phyloP scores from a whole-genome alignment of 2,329 filamentous ascomycete species.

The Triangularia verruculosa region DNA sequence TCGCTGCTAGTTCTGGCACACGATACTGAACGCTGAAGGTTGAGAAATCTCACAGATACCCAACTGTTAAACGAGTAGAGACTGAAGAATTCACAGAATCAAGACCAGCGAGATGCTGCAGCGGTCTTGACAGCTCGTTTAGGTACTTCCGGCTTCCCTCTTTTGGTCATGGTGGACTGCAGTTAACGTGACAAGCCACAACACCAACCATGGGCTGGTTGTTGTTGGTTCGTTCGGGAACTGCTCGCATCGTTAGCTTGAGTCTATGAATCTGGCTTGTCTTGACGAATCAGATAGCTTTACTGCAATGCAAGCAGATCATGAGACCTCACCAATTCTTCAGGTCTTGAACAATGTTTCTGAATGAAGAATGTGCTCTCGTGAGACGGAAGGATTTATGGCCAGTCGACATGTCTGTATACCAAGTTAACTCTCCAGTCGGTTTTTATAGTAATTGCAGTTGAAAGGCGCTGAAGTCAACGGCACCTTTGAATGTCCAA shows the following conservation, averaged over 20 bases:
- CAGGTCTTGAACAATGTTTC: not conserved
- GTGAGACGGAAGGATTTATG: not conserved
- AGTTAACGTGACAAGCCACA: not conserved
- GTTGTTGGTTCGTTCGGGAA: not conserved
- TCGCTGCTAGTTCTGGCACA: no score
- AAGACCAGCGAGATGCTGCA: no score
- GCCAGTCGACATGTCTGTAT: no score
- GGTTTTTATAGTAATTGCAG: not conserved
- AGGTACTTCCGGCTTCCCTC: not conserved
- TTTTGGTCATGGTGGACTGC: not conserved
- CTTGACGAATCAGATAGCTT: not conserved
- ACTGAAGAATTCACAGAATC: no score
- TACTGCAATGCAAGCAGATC: not conserved
- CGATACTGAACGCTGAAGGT: no score
- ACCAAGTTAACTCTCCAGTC: no score
- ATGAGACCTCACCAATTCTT: not conserved
- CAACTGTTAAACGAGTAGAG: no score
- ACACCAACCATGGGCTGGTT: not conserved
- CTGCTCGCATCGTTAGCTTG: not conserved
- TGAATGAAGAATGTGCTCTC: not conserved
- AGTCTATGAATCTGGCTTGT: not conserved
- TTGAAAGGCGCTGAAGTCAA: not conserved
- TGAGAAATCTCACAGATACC: no score
- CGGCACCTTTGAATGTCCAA: not conserved
- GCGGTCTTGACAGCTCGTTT: not conserved